Evolutionary conservation across 352 stramenopile genomes (phyloP).

Genomic region (Phytophthora melonis): DNA sequence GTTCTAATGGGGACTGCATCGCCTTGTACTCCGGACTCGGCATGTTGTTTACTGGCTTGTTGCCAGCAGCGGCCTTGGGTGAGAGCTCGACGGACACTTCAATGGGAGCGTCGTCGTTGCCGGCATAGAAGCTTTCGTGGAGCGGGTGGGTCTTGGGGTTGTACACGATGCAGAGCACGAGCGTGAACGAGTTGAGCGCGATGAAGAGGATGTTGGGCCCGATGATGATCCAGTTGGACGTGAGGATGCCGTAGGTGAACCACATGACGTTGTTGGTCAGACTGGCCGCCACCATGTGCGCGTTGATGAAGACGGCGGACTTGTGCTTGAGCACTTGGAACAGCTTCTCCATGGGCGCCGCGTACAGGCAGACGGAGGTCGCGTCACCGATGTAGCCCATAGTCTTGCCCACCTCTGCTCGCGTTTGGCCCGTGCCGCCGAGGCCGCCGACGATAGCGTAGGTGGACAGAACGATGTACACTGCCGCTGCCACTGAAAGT

Average conservation of each 20-base stretch:
- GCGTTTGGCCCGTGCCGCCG: conserved; percentile 40
- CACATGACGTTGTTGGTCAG: conserved; percentile 55
- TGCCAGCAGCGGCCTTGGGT: conserved; percentile 13
- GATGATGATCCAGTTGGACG: conserved; percentile 41
- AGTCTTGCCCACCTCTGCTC: conserved; percentile 28
- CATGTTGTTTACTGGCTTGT: conserved; percentile 9
- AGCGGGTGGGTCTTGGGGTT: conserved; percentile 33
- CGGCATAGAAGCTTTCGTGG: conserved; percentile 19
- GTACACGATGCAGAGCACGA: conserved; percentile 38
- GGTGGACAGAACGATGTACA: conserved; percentile 34
- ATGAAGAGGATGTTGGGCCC: conserved; percentile 42
- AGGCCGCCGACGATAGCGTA: conserved; percentile 47
- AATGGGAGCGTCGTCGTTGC: conserved; percentile 18
- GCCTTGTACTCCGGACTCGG: conserved; percentile 25
- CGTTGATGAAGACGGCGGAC: conserved; percentile 50
- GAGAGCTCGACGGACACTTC: conserved; percentile 28
- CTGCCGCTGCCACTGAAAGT: conserved; percentile 11
- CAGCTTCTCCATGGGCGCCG: conserved; percentile 53
- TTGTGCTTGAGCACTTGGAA: conserved; percentile 54
- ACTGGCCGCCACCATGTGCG: conserved; percentile 53
- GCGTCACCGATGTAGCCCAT: conserved; percentile 40
- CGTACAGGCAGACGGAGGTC: conserved; percentile 41
- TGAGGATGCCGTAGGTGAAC: conserved; percentile 52
- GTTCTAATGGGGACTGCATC: conserved; percentile 31
- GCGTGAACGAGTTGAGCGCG: conserved; percentile 30